Percentiles rank a stretch among this genome's conserved stretches.
Conservation (phyloP, 2,329 filamentous ascomycete genomes). For the Trichoderma polysporum region DNA sequence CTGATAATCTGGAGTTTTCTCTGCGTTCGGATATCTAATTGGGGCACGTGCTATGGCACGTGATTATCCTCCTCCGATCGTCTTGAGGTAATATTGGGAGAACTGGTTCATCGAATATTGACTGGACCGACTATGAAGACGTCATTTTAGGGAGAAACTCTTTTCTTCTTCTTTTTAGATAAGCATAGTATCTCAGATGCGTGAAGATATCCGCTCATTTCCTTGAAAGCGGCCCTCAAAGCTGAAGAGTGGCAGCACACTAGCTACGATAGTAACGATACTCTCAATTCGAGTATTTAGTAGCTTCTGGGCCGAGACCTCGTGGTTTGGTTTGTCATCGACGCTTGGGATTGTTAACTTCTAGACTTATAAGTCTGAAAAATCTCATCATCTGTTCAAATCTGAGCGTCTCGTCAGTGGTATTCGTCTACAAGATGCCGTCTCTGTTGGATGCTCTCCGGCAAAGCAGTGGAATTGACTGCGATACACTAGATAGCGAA, state of each 20-base stretch:
- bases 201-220: not conserved
- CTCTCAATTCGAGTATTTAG: not conserved
- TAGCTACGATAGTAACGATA: not conserved
- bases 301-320: no score
- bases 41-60: constrained; percentile 15
- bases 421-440: constrained; percentile 25
- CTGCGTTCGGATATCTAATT: not conserved
- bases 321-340: not conserved
- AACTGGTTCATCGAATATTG: not conserved
- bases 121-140: not conserved
- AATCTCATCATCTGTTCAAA: not conserved
- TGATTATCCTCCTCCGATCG: not conserved
- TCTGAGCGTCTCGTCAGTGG: not conserved
- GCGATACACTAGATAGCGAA: constrained; percentile 38
- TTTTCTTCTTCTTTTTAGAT: not conserved
- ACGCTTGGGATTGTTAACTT: not conserved
- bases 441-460: constrained; percentile 32
- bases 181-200: no score
- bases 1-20: constrained; percentile 13
- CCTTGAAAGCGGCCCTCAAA: not conserved
- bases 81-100: not conserved
- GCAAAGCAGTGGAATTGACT: constrained; percentile 33
- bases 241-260: not conserved
- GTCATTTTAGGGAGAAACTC: not conserved
- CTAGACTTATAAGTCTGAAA: not conserved